Evolutionary conservation across 495 filamentous ascomycete species (phyloP).

Genomic region (Penicillium coprophilum): DNA sequence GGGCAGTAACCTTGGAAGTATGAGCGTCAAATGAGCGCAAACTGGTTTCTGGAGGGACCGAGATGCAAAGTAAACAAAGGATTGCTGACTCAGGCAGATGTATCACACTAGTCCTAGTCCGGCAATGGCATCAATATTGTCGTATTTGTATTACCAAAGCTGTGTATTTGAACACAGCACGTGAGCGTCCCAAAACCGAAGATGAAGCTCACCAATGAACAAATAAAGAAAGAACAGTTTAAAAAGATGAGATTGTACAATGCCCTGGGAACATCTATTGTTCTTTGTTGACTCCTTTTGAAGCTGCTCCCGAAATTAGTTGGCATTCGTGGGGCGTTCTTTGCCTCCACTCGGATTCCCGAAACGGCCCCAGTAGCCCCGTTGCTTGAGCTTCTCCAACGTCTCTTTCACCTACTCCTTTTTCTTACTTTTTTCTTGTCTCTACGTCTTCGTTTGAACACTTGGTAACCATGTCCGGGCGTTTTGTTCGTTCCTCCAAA

Average conservation of each 20-base stretch:
- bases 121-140: constrained; percentile 15
- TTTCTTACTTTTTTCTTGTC: constrained; percentile 16
- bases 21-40: constrained; percentile 12
- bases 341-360: constrained; percentile 31
- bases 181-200: constrained; percentile 13
- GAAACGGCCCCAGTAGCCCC: constrained; percentile 32
- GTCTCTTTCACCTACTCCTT: constrained; percentile 24
- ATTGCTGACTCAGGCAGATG: constrained; percentile 29
- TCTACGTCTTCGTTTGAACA: constrained; percentile 13
- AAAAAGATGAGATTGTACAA: not conserved
- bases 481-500: constrained; percentile 97
- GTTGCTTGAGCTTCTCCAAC: constrained; percentile 27
- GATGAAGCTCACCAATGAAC: not conserved
- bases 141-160: constrained; percentile 12
- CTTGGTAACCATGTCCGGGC: constrained; percentile 72
- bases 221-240: not conserved
- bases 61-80: constrained; percentile 38
- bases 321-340: constrained; percentile 7
- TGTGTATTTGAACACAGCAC: constrained; percentile 12
- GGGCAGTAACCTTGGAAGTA: constrained; percentile 3
- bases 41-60: constrained; percentile 44
- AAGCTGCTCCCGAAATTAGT: not conserved
- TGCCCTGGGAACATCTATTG: not conserved
- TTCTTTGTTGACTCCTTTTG: constrained; percentile 3
- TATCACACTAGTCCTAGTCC: constrained; percentile 6